Evolutionary conservation across 129 eudicot species (phyloP).

Genomic region (Pulicaria dysenterica): DNA sequence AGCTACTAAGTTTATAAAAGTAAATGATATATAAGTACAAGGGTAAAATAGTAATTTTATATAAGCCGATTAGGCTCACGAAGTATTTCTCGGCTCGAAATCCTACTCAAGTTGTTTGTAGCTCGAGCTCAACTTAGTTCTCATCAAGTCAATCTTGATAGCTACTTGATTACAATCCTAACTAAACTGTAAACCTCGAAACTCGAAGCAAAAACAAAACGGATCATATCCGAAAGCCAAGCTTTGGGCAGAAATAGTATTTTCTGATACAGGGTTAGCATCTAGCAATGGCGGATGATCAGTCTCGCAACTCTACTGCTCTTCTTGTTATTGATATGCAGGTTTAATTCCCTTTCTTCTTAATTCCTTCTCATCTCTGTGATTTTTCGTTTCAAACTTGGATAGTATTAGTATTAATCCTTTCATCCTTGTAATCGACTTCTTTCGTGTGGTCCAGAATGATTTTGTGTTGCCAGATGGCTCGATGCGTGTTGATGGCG

Average conservation of each 20-base stretch:
- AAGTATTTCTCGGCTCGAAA: too few relatives aligned
- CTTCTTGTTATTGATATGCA: slow-evolving; percentile 95
- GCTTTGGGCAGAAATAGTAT: too few relatives aligned
- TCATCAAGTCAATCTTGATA: too few relatives aligned
- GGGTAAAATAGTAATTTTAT: too few relatives aligned
- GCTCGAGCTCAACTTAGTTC: too few relatives aligned
- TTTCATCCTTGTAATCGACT: not conserved
- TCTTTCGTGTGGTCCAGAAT: slow-evolving; percentile 44
- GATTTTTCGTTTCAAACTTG: not conserved
- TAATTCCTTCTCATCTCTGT: not conserved
- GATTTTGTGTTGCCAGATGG: slow-evolving; percentile 66
- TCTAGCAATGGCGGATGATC: slow-evolving; percentile 35
- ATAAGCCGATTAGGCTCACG: too few relatives aligned
- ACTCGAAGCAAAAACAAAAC: not conserved
- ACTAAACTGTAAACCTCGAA: too few relatives aligned
- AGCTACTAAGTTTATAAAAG: too few relatives aligned
- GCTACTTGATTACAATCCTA: too few relatives aligned
- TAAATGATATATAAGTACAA: too few relatives aligned
- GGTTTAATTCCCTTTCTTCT: slow-evolving; percentile 25
- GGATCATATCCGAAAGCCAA: not conserved
- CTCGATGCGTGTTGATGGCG: slow-evolving; percentile 60
- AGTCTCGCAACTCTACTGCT: slow-evolving; percentile 59
- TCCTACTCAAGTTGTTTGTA: too few relatives aligned
- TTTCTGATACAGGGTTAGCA: not conserved
- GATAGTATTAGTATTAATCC: not conserved